Evolutionary conservation across 768 basidiomycete genomes (phyloP).

Genomic region (Calvatia gigantea): DNA sequence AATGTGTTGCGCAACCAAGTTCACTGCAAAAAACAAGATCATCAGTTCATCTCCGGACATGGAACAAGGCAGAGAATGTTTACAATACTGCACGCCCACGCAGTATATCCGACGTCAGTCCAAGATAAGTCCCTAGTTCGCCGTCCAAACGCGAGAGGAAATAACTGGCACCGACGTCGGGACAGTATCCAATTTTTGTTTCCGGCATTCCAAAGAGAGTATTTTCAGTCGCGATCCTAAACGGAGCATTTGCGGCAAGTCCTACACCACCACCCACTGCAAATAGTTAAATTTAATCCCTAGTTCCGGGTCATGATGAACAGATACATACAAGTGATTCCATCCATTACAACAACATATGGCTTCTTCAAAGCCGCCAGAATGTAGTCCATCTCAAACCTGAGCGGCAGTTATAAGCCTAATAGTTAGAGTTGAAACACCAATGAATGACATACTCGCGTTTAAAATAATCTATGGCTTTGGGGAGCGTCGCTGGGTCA

Average conservation of each 20-base stretch:
- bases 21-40: conserved; percentile 51
- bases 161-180: conserved; percentile 91
- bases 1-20: conserved; percentile 93
- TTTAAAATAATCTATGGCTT: conserved; percentile 86
- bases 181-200: conserved; percentile 85
- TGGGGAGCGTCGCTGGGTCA: conserved; percentile 45
- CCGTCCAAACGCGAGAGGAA: conserved; percentile 91
- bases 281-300: conserved; percentile 8
- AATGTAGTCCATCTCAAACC: conserved; percentile 78
- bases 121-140: conserved; percentile 90
- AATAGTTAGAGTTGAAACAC: conserved; percentile 15
- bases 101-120: conserved; percentile 71
- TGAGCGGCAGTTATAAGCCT: conserved; percentile 24
- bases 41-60: conserved; percentile 7
- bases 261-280: conserved; percentile 97
- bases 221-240: conserved; percentile 92
- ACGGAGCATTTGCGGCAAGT: conserved; percentile 76
- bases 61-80: conserved; percentile 28
- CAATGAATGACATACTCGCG: conserved; percentile 60
- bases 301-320: conserved; percentile 3
- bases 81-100: conserved; percentile 84
- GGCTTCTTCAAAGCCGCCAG: conserved; percentile 74
- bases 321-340: conserved; percentile 74
- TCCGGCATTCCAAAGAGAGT: conserved; percentile 96
- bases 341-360: conserved; percentile 90